Base-by-base conservation (phyloP, 2,329 filamentous ascomycete species). In the Neonectria ditissima region DNA sequence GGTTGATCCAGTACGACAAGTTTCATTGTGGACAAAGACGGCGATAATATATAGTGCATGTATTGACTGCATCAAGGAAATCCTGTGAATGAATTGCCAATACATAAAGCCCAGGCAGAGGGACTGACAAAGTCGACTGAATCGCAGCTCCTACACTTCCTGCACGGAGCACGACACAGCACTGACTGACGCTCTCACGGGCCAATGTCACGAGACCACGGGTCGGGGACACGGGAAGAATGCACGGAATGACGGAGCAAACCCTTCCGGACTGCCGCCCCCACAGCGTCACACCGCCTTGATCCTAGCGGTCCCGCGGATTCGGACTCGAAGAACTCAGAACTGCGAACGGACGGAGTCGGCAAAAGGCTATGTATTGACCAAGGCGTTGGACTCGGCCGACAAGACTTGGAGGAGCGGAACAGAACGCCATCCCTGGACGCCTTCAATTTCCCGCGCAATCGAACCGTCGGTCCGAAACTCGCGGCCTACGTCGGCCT, bases 201-300 rank as follows among this genome's bases (percentile, higher is more conserved):
- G 45, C 18, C 55, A 50, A 50, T 55, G n/a, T 68, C 54, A 48
- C 54, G 62, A 62, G 59, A 58, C 32, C 56, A 68, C 67, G 67
- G 67, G 57, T 63, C 59, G 65, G 65, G 41, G 44, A 53, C 56
- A 56, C n/a, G 67, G 62, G 66, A 47, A 68, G 61, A 50, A 55
- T 51, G 62, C 24, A 4, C 48, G 51, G 51, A 32, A 30, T 3
- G 4, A 41, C 37, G 37, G 37, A 41, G 37, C n/a, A 63, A 43
- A 48, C 54, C 16, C 45, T 26, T 55, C 30, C 41, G 45, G 10
- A 18, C 7, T 45, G 48, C 5, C 5, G 30, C 24, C 43, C n/a
- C 32, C 44, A 10, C 55, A 45, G 55, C 37, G 18, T 53, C 52
- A 55, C 50, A 55, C 47, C 53, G 45, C 59, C 52, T 55, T 47